Evolutionary conservation across 441 rosid genomes (phyloP).

Genomic region (Rhodomyrtus psidioides): DNA sequence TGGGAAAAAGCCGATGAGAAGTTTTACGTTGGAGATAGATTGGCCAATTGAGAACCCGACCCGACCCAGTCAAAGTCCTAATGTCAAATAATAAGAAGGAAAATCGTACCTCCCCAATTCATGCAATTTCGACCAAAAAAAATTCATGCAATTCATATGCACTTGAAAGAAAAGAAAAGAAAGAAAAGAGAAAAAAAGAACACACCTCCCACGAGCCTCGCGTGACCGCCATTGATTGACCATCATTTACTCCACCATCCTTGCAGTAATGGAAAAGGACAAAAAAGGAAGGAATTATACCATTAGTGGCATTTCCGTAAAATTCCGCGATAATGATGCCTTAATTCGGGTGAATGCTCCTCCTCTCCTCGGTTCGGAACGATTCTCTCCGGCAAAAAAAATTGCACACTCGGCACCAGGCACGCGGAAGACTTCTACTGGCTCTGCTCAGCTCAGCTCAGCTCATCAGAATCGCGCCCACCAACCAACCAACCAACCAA

Average conservation of each 20-base stretch:
- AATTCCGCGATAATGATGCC: background rate
- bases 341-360: background rate
- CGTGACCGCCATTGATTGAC: background rate
- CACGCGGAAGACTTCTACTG: background rate
- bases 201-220: background rate
- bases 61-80: background rate
- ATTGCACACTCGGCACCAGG: conserved; percentile 8
- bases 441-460: background rate
- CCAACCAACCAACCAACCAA: too few relatives aligned
- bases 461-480: background rate
- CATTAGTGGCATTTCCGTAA: background rate
- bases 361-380: background rate
- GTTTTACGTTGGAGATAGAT: background rate
- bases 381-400: background rate
- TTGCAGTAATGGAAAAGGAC: too few relatives aligned
- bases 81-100: background rate
- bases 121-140: too few relatives aligned
- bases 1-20: too few relatives aligned
- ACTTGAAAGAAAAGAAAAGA: background rate
- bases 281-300: background rate
- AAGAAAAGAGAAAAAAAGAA: background rate
- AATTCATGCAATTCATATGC: background rate
- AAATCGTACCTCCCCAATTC: background rate
- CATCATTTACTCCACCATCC: background rate
- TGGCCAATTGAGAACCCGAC: background rate